Conservation (phyloP, 805 yeast genomes). For the Candida sphagnicola region DNA sequence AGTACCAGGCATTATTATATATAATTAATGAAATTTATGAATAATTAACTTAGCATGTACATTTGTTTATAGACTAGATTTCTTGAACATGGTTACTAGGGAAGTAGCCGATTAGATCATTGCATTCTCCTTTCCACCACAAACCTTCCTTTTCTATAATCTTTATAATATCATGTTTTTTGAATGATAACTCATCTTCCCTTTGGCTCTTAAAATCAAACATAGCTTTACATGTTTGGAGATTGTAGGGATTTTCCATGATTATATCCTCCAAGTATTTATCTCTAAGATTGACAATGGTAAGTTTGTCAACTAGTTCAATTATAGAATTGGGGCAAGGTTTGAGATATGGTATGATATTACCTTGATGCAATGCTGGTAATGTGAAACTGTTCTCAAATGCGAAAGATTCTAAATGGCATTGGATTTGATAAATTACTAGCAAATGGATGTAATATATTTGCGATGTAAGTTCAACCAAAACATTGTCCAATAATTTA, state of each 20-base stretch:
- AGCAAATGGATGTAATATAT: conserved; percentile 37
- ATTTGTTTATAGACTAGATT: background rate
- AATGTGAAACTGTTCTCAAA: conserved; percentile 5
- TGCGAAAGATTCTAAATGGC: conserved; percentile 15
- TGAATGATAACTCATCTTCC: conserved; percentile 40
- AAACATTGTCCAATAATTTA: conserved; percentile 23
- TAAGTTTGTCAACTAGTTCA: conserved; percentile 14
- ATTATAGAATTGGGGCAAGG: background rate
- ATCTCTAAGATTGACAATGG: conserved; percentile 21
- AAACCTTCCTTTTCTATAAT: conserved; percentile 26
- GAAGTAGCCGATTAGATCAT: conserved; percentile 20
- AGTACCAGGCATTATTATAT: background rate
- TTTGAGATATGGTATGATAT: background rate
- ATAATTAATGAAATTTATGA: background rate
- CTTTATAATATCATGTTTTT: conserved; percentile 39
- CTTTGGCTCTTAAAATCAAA: conserved; percentile 35
- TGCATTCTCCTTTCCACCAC: conserved; percentile 37
- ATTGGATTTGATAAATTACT: conserved; percentile 25
- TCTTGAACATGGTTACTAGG: conserved; percentile 29
- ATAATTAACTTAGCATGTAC: too few relatives aligned
- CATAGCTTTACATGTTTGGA: conserved; percentile 33
- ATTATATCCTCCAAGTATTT: conserved; percentile 14
- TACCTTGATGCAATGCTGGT: background rate
- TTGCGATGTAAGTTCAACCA: conserved; percentile 27
- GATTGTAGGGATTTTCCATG: background rate